Percentiles rank a stretch among this genome's conserved stretches.
Conservation (phyloP, 2,329 filamentous ascomycete genomes). For the Aspergillus udagawae region DNA sequence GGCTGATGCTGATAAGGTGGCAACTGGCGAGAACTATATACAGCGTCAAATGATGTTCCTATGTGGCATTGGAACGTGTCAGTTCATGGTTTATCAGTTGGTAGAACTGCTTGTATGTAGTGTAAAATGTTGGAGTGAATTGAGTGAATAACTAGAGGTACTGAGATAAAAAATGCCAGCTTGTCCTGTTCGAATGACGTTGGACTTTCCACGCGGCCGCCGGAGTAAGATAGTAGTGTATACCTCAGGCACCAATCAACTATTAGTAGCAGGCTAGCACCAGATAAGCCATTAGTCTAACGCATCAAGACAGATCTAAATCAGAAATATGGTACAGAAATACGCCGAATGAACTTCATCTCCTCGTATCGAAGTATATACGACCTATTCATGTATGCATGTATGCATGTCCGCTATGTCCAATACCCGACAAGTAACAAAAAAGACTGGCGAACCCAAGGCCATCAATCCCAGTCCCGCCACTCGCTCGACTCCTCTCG, state of each 20-base stretch:
- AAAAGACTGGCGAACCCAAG: conserved; percentile 4
- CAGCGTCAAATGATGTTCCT: not conserved
- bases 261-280: no score
- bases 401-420: not conserved
- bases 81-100: not conserved
- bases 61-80: not conserved
- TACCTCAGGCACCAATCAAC: not conserved
- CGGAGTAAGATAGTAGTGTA: not conserved
- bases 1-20: not conserved
- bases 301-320: not conserved
- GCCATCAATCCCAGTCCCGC: conserved; percentile 37
- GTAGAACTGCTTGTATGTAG: not conserved
- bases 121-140: not conserved
- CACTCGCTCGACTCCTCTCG: conserved; percentile 31
- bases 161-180: not conserved
- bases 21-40: not conserved
- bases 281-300: not conserved
- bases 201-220: not conserved
- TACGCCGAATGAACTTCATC: not conserved
- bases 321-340: not conserved
- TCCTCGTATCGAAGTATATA: not conserved
- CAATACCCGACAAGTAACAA: not conserved
- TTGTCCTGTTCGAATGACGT: not conserved
- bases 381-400: not conserved
- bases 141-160: no score